Percentiles rank a stretch among this genome's conserved stretches.
Evolutionary conservation across 257 asterid genomes (phyloP).

Genomic region (Solanum okadae): DNA sequence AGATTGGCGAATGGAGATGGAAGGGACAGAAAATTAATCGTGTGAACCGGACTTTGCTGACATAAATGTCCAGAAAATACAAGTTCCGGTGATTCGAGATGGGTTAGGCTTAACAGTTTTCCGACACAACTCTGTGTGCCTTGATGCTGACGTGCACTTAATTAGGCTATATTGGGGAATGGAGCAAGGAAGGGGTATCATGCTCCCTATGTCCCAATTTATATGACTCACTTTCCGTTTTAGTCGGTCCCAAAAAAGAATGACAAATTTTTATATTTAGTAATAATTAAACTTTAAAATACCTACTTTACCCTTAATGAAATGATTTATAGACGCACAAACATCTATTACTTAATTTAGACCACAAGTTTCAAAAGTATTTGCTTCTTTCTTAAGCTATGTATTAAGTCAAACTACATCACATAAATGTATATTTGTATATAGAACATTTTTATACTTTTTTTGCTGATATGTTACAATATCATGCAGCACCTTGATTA

Average conservation of each 20-base stretch:
- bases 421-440: neutral
- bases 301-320: neutral
- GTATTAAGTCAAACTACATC: neutral
- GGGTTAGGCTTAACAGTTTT: constrained; percentile 2
- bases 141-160: neutral
- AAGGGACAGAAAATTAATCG: neutral
- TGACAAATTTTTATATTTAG: neutral
- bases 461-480: neutral
- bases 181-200: neutral
- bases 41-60: neutral
- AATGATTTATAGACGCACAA: neutral
- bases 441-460: neutral
- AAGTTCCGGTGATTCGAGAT: neutral
- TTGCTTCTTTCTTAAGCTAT: neutral
- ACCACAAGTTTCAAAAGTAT: neutral
- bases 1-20: neutral
- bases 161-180: neutral
- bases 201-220: neutral
- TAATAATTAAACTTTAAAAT: neutral
- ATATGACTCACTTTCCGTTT: neutral
- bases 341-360: neutral
- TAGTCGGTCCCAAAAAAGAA: neutral
- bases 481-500: neutral
- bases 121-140: neutral
- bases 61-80: neutral